These are phyloP conservation scores for Anthracocystis setariae DNA, from an alignment of 1,284 basidiomycete genomes.

Conservation along the genomic window DNA sequence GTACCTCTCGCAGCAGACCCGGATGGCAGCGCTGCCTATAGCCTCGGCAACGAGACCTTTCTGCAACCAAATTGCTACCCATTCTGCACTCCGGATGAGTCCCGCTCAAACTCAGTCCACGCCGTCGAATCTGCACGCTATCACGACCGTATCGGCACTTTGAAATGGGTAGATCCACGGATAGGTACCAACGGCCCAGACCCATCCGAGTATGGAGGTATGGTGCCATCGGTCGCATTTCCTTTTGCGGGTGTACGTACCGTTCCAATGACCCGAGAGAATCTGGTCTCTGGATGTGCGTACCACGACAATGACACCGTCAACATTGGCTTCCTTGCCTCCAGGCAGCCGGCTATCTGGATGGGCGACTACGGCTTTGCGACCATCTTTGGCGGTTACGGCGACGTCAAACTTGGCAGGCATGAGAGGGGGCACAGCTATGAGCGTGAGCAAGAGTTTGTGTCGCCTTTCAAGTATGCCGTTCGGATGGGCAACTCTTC, in stretches of 20 bases:
- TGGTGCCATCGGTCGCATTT: conserved; percentile 37
- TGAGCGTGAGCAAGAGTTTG: conserved; percentile 73
- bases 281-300: conserved; percentile 36
- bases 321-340: conserved; percentile 38
- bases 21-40: neutral
- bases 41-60: neutral
- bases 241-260: conserved; percentile 45
- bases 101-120: neutral
- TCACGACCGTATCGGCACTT: conserved; percentile 12
- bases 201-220: conserved; percentile 48
- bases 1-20: conserved; percentile 9
- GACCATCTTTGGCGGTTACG: conserved; percentile 68
- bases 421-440: conserved; percentile 76
- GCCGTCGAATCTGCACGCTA: conserved; percentile 21
- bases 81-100: conserved; percentile 12
- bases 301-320: conserved; percentile 50
- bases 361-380: conserved; percentile 73
- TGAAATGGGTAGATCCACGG: conserved; percentile 45
- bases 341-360: conserved; percentile 79
- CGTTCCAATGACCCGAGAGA: conserved; percentile 44
- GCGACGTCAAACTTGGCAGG: conserved; percentile 72
- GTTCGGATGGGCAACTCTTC: conserved; percentile 73
- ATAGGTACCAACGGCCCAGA: conserved; percentile 55
- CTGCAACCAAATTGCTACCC: conserved; percentile 23
- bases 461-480: conserved; percentile 77